Evolutionary conservation across 345 rosid species (phyloP).

Genomic region (Raphanus sativus): DNA sequence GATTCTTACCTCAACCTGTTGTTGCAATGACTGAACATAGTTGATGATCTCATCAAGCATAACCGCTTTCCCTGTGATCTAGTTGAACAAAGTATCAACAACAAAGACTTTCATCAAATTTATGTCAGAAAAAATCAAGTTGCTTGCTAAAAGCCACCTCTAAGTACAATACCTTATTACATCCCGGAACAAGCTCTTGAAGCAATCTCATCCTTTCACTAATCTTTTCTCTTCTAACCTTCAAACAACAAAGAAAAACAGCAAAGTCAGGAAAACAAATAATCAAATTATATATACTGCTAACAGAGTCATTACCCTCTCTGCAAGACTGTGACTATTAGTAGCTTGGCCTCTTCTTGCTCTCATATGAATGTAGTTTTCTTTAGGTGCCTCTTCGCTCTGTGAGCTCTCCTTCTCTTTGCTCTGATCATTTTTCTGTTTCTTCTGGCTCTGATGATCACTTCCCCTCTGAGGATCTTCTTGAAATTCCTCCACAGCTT

Average conservation of each 20-base stretch:
- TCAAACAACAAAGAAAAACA: slow-evolving; percentile 20
- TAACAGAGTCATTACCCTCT: slow-evolving; percentile 56
- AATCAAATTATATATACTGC: neutral
- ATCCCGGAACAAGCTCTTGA: slow-evolving; percentile 97
- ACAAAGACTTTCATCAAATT: neutral
- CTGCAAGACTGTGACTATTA: slow-evolving; percentile 96
- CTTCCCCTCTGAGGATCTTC: slow-evolving; percentile 51
- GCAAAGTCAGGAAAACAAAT: neutral
- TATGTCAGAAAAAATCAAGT: neutral
- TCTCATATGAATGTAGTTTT: slow-evolving; percentile 81
- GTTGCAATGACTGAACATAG: slow-evolving; percentile 94
- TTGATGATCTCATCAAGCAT: slow-evolving; percentile 99
- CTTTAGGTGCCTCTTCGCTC: slow-evolving; percentile 69
- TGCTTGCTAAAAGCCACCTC: neutral
- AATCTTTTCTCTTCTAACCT: slow-evolving; percentile 97
- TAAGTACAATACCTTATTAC: slow-evolving; percentile 70
- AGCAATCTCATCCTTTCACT: slow-evolving; percentile 96
- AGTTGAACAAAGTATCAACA: slow-evolving; percentile 41
- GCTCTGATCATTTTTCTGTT: slow-evolving; percentile 52
- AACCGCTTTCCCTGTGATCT: slow-evolving; percentile 97
- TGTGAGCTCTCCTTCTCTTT: slow-evolving; percentile 56
- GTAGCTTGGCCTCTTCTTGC: slow-evolving; percentile 98
- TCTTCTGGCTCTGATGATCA: slow-evolving; percentile 67
- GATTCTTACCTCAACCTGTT: slow-evolving; percentile 89
- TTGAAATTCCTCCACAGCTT: slow-evolving; percentile 52